Evolutionary conservation across 768 basidiomycete species (phyloP), one percentile per base, ranked within the genome.

Genomic region (Trametes cingulata): DNA sequence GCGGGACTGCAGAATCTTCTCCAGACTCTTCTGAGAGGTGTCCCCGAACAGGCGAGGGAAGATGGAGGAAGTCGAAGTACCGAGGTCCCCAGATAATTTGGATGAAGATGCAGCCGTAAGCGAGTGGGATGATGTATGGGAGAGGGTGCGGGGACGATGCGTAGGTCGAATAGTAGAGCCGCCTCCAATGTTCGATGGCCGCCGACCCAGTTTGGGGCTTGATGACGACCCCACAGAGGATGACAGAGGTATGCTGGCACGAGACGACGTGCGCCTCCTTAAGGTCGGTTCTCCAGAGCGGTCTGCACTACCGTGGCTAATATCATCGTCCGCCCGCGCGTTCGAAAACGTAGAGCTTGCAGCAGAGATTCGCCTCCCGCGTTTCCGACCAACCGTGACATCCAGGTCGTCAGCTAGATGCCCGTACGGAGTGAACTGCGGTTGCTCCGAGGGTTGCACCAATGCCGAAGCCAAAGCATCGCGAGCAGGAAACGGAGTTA

Each of bases 401-500:
- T 88, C 87, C 48, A 90, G 75, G 72, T 92, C 91, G 69, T 93
- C 90, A 3, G 86, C 81, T 36, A 86, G 63, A 64, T 82, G 78
- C 27, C 85, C 84, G 66, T 81, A 74, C 8, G 79, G 69, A 1
- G 78, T 82, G 64, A 85, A 84, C 62, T 88, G 85, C 3, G 85
- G 75, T 56, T 82, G 80, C 67, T 84, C 82, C 10, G 83, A 78
- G 12, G 90, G 88, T 67, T 88, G 85, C 17, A 80, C 77, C 52
- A 93, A 78, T 19, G 90, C 89, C 22, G 89, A 88, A 19, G 91
- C 85, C 62, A 91, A 79, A 6, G 86, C 80, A 71, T 93, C 91
- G 36, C 91, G 85, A 52, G 84, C 83, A 35, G 91, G 91, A 71
- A 91, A 93, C 1, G 89, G 90, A n/a, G 91, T 89, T 37, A 93